Conservation (phyloP, 2,329 filamentous ascomycete genomes). For the Pyrenophora seminiperda region DNA sequence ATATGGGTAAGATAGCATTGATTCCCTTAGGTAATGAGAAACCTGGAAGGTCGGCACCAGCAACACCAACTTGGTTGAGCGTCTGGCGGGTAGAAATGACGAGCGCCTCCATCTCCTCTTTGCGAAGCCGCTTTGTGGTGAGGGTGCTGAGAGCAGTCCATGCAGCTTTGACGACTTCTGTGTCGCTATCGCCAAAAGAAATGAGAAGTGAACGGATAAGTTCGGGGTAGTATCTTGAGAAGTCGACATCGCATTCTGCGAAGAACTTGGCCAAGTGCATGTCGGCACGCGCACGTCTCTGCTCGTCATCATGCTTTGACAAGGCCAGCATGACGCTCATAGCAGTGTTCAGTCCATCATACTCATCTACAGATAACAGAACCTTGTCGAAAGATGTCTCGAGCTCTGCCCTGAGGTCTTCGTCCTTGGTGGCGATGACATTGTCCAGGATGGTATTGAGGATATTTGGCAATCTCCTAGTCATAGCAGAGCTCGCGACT, state of each 20-base stretch:
- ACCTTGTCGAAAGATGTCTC: slow-evolving; percentile 85
- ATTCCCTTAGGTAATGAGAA: slow-evolving; percentile 95
- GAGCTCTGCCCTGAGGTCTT: slow-evolving; percentile 74
- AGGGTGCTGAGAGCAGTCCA: slow-evolving; percentile 87
- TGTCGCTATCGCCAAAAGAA: slow-evolving; percentile 87
- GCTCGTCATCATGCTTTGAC: slow-evolving; percentile 91
- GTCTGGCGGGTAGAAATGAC: slow-evolving; percentile 85
- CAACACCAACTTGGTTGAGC: slow-evolving; percentile 84
- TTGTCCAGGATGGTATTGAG: slow-evolving; percentile 95
- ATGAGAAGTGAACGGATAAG: slow-evolving; percentile 88
- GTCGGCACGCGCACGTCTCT: slow-evolving; percentile 76
- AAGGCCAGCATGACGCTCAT: slow-evolving; percentile 92
- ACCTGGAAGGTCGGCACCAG: slow-evolving; percentile 82
- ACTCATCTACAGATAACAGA: slow-evolving; percentile 91
- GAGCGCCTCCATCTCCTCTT: slow-evolving; percentile 97
- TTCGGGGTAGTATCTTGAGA: slow-evolving; percentile 94
- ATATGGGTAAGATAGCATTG: slow-evolving; percentile 93
- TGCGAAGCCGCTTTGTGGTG: slow-evolving; percentile 79
- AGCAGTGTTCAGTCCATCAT: slow-evolving; percentile 89
- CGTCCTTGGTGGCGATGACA: slow-evolving; percentile 77
- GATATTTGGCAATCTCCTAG: slow-evolving; percentile 83
- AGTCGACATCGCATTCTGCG: slow-evolving; percentile 77
- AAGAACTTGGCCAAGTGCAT: slow-evolving; percentile 88
- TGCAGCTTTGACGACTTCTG: slow-evolving; percentile 82
- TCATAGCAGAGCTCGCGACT: slow-evolving; percentile 90